Base-by-base conservation (phyloP, 139 green algal genomes). In the Zygnema cylindricum region DNA sequence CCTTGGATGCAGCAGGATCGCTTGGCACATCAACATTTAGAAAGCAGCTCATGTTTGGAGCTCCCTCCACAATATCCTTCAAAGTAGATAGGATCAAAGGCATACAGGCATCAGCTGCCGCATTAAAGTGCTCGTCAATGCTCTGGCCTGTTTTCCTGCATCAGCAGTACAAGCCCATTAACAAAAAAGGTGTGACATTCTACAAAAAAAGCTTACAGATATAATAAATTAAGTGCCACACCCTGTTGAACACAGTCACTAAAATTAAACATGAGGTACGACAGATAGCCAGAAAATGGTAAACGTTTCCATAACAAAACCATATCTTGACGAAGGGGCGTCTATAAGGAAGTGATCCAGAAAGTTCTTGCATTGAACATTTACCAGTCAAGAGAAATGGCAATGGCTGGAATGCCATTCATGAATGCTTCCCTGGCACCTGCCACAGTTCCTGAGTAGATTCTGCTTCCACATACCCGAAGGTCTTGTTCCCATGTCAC, bases 311-410 rank as follows among this genome's bases (percentile, higher is more conserved):
- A n/a, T n/a, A n/a, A n/a, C n/a, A n/a, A n/a, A n/a, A n/a, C n/a
- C n/a, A n/a, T n/a, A n/a, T n/a, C n/a, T n/a, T n/a, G n/a, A n/a
- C n/a, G n/a, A n/a, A n/a, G n/a, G n/a, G n/a, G n/a, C n/a, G n/a
- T n/a, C n/a, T n/a, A n/a, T n/a, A n/a, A n/a, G n/a, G n/a, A n/a
- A n/a, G n/a, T n/a, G n/a, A n/a, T n/a, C n/a, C n/a, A n/a, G n/a
- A n/a, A n/a, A n/a, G n/a, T n/a, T n/a, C n/a, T n/a, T n/a, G n/a
- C n/a, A n/a, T n/a, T n/a, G n/a, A n/a, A n/a, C n/a, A 3, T 11
- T 41, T 16, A 79, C 77, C 77, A 84, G 77, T 84, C 77, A 42
- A 84, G 77, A 35, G 77, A 84, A n/a, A 84, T 39, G 2, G 77
- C 77, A 55, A 84, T 84, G 77, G 77, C 35, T 54, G 77, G 77